Percentiles rank a stretch among this genome's conserved stretches.
Evolutionary conservation across 192 early-diverging fungal species (phyloP).

Genomic region (Coemansia sp.): DNA sequence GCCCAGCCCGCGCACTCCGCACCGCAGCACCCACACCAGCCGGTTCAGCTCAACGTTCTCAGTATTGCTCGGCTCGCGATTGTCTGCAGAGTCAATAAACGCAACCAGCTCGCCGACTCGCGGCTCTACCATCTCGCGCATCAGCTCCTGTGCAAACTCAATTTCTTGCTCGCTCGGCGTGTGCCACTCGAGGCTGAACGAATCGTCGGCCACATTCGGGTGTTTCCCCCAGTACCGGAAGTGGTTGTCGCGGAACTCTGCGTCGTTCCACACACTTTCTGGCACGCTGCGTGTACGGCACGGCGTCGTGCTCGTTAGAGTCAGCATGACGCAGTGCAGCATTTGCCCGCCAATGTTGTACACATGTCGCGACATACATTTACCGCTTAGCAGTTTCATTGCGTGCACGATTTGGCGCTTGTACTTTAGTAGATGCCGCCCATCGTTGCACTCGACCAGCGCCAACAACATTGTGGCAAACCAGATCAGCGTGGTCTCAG

Average conservation of each 20-base stretch:
- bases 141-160: constrained; percentile 64
- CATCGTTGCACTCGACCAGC: constrained; percentile 24
- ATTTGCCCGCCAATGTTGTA: constrained; percentile 28
- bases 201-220: constrained; percentile 41
- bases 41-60: constrained; percentile 44
- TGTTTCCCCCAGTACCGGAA: constrained; percentile 78
- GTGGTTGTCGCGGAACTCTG: constrained; percentile 63
- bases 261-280: constrained; percentile 24
- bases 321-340: constrained; percentile 16
- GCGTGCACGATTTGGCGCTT: constrained; percentile 17
- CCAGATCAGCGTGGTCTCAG: constrained; percentile 53
- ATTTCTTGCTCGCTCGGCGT: constrained; percentile 66
- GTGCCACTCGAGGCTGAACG: constrained; percentile 74
- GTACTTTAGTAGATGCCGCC: constrained; percentile 30
- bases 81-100: constrained; percentile 15
- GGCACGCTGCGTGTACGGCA: constrained; percentile 36
- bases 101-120: constrained; percentile 21
- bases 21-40: constrained; percentile 17
- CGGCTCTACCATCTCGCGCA: constrained; percentile 57
- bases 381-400: constrained; percentile 24
- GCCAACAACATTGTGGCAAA: constrained; percentile 32
- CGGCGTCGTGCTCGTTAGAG: constrained; percentile 19
- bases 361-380: constrained; percentile 40
- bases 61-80: constrained; percentile 13
- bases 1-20: constrained; percentile 32